Percentiles rank a stretch among this genome's conserved stretches.
phyloP scores from a whole-genome alignment of 2,329 filamentous ascomycete genomes.

The Clonostachys rosea region DNA sequence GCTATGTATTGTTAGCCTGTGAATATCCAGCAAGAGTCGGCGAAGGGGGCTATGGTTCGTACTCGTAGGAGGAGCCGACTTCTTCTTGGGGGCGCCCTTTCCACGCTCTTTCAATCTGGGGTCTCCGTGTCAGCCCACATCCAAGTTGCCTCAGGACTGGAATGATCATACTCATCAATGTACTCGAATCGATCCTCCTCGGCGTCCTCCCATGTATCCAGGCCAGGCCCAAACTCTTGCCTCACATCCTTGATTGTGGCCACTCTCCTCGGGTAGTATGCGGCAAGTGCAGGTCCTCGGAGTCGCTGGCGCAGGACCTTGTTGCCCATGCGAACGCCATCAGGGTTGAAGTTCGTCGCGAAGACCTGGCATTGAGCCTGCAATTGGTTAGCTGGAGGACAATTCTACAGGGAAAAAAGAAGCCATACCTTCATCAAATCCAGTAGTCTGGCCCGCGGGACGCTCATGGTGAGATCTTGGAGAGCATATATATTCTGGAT shows the following conservation, averaged over 20 bases:
- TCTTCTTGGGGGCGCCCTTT: constrained; percentile 88
- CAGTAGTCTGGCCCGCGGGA: constrained; percentile 56
- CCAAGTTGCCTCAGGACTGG: no score
- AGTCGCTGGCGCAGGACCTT: constrained; percentile 88
- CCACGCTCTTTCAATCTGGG: constrained; percentile 70
- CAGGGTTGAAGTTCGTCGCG: constrained; percentile 85
- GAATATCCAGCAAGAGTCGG: not conserved
- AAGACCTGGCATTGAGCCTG: constrained; percentile 92
- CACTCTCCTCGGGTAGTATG: constrained; percentile 82
- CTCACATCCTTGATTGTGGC: constrained; percentile 71
- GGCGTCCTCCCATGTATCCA: constrained; percentile 67
- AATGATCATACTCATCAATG: constrained; percentile 51
- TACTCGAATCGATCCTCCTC: constrained; percentile 78
- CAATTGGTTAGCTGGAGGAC: constrained; percentile 11
- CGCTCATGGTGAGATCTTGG: constrained; percentile 48
- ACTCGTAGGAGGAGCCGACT: constrained; percentile 45
- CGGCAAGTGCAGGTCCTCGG: constrained; percentile 73
- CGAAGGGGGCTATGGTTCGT: no score
- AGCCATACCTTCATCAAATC: constrained; percentile 72
- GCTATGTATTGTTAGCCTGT: not conserved
- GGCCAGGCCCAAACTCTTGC: constrained; percentile 59
- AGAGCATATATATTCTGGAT: not conserved
- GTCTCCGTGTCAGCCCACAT: not conserved
- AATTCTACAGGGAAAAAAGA: not conserved
- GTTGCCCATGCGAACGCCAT: constrained; percentile 77